Percentiles rank a stretch among this genome's conserved stretches.
Conservation (phyloP, 139 green algal species). For the Chlorella sorokiniana region DNA sequence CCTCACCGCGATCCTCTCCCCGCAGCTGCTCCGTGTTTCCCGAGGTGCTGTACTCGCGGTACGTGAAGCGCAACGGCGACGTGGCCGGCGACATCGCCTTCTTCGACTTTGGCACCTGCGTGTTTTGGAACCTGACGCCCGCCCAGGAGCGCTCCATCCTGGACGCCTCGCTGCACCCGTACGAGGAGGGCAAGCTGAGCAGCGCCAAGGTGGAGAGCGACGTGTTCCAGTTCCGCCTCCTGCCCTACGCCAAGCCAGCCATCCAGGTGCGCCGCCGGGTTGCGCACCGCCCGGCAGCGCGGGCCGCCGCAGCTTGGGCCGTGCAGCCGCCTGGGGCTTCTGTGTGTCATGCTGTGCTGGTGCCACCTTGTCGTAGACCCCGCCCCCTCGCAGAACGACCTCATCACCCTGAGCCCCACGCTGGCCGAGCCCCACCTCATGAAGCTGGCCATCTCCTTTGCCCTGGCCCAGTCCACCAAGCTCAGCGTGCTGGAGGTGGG, state of each 20-base stretch:
- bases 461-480: conserved; percentile 67
- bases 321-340: background rate
- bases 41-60: conserved; percentile 17
- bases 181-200: conserved; percentile 44
- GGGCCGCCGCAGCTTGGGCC: background rate
- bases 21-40: conserved; percentile 20
- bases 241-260: conserved; percentile 51
- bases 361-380: background rate
- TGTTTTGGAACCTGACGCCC: conserved; percentile 62
- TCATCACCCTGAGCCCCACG: conserved; percentile 60
- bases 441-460: conserved; percentile 58
- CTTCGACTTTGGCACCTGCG: conserved; percentile 73
- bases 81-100: conserved; percentile 41
- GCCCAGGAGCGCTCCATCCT: conserved; percentile 23
- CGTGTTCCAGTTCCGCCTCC: conserved; percentile 38
- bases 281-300: background rate
- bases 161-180: conserved; percentile 11
- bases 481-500: conserved; percentile 66
- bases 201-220: conserved; percentile 44
- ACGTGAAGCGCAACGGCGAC: conserved; percentile 4
- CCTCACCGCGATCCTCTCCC: background rate
- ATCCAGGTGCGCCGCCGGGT: conserved; percentile 42
- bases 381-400: conserved; percentile 67
- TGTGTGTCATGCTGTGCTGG: background rate
- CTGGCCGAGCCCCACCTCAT: conserved; percentile 51